Conservation (phyloP, 305 asterid genomes). For the Fraxinus velutina region DNA sequence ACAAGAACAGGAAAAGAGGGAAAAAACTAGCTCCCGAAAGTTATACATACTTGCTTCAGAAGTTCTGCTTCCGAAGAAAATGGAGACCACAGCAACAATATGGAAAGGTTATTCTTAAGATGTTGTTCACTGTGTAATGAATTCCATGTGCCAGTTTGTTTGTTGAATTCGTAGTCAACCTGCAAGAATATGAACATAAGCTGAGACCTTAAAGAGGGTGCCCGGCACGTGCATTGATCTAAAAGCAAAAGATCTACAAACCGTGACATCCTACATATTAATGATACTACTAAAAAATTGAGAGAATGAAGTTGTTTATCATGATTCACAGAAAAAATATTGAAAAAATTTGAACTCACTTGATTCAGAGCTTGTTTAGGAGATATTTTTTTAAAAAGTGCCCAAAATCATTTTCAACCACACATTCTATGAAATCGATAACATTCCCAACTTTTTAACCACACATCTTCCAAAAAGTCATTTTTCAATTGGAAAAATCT, state of each 20-base stretch:
- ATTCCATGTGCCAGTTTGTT: slow-evolving; percentile 47
- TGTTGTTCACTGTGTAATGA: slow-evolving; percentile 45
- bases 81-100: slow-evolving; percentile 86
- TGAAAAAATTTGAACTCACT: neutral
- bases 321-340: neutral
- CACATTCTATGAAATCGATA: neutral
- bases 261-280: slow-evolving; percentile 2
- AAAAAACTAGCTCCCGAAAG: slow-evolving; percentile 13
- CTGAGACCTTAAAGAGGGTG: slow-evolving; percentile 11
- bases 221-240: slow-evolving; percentile 4
- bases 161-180: slow-evolving; percentile 69
- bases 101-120: slow-evolving; percentile 52
- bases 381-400: neutral
- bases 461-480: neutral
- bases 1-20: neutral
- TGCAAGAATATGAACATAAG: slow-evolving; percentile 34
- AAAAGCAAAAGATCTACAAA: slow-evolving; percentile 7
- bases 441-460: neutral
- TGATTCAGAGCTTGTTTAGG: neutral
- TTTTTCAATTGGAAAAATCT: neutral
- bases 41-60: slow-evolving; percentile 69
- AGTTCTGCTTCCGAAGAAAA: slow-evolving; percentile 63
- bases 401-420: neutral
- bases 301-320: neutral
- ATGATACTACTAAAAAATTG: slow-evolving; percentile 11